Evolutionary conservation across 495 filamentous ascomycete species (phyloP), one percentile per base, ranked within the genome.

Genomic region (Wilcoxina mikolae): DNA sequence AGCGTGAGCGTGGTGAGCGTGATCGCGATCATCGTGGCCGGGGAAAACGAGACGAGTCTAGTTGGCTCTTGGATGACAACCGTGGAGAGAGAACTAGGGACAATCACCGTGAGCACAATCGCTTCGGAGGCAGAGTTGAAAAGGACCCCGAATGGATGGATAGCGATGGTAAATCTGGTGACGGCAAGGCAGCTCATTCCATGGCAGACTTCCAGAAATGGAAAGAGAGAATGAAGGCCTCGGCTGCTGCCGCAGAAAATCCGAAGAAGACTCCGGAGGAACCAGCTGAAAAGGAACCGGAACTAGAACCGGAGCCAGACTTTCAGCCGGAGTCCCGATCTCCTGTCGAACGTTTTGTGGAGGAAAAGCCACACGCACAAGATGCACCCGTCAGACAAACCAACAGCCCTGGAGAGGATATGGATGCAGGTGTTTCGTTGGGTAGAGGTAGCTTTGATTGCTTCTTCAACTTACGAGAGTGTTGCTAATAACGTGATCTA

Each of bases 201-300:
- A 66, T 66, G 63, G 87, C 93, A 62, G 87, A 96, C 53, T 96
- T 98, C 67, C 83, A 95, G 68, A 83, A 82, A 56, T 98, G 93
- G 79, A 95, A 95, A 70, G 85, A 91, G 59, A 73, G 71, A 47
- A 93, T 94, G 89, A 94, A 90, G 67, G 80, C 81, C 25, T 59
- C 59, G 64, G 64, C 65, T 67, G 33, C 10, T 39, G 17, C 28
- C 2, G 18, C 28, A 3, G 49, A 38, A 10, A 1, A 12, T 9
- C 27, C 28, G 9, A 52, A 52, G 49, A 52, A 52, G 31, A 15
- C n/a, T 20, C 11, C 12, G 3, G 49, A 52, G 24, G 10, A 35
- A 5, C 2, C 22, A 12, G 17, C n/a, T n/a, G 26, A 52, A 28
- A 24, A 35, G 15, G 49, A 17, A 3, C 10, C 12, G 28, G 22